Percentiles rank a stretch among this genome's conserved stretches.
Evolutionary conservation across 2,329 filamentous ascomycete genomes (phyloP).

Genomic region (Penicillium hordei): DNA sequence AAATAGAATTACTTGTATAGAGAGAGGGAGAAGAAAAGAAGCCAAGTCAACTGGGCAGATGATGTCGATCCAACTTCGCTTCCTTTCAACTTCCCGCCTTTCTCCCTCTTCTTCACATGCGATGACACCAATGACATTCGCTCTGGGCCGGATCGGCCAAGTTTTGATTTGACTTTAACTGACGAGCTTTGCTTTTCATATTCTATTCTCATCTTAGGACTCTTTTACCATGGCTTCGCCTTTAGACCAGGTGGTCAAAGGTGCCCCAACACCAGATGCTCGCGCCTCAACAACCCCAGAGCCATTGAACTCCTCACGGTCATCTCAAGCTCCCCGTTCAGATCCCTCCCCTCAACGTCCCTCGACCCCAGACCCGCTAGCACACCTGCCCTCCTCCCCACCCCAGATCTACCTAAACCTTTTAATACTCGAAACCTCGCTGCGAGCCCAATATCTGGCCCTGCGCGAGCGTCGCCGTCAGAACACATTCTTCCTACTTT

Average conservation of each 20-base stretch:
- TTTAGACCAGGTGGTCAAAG: constrained; percentile 90
- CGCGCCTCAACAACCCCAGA: constrained; percentile 28
- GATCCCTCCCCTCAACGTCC: constrained; percentile 48
- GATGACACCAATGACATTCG: constrained; percentile 21
- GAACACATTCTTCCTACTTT: constrained; percentile 85
- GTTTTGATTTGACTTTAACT: constrained; percentile 12
- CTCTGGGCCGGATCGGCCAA: constrained; percentile 33
- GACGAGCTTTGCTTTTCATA: neutral
- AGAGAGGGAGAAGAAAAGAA: neutral
- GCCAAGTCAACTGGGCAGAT: constrained; percentile 15
- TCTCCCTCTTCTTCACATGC: constrained; percentile 17
- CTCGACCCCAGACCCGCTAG: constrained; percentile 66
- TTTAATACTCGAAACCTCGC: constrained; percentile 89
- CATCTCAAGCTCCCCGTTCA: constrained; percentile 10
- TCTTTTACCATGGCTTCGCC: constrained; percentile 57
- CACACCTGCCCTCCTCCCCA: constrained; percentile 81
- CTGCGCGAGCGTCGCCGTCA: constrained; percentile 83
- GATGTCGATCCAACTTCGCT: constrained; percentile 13
- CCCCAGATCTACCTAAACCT: constrained; percentile 98
- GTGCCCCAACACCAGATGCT: constrained; percentile 63
- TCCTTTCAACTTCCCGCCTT: constrained; percentile 12
- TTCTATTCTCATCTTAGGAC: neutral
- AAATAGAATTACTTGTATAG: neutral
- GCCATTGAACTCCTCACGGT: constrained; percentile 20
- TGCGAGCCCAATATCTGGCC: constrained; percentile 89